A percentile compares a stretch with the other conserved stretches of the same genome.
These are phyloP conservation scores for Pulveroboletus sp. DNA, from an alignment of 768 basidiomycete species.

Conservation along the genomic window DNA sequence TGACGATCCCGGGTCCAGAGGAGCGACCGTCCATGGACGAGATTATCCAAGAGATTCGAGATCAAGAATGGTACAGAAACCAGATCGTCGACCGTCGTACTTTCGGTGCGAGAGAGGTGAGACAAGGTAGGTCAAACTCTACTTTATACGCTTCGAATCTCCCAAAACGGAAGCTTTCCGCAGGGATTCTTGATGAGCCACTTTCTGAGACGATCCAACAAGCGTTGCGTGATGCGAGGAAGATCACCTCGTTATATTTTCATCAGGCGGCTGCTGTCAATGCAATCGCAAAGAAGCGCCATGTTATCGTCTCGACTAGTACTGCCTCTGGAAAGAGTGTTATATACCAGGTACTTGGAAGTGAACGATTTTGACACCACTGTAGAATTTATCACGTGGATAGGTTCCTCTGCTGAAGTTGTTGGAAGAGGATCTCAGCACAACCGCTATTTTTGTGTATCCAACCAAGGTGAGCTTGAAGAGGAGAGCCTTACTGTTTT, in stretches of 20 bases:
- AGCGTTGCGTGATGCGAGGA: constrained; percentile 54
- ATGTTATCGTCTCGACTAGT: constrained; percentile 86
- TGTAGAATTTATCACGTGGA: background rate
- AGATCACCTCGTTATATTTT: constrained; percentile 59
- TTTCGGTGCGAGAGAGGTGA: constrained; percentile 47
- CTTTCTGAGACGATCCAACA: constrained; percentile 52
- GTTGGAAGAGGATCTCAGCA: constrained; percentile 52
- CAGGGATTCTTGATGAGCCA: constrained; percentile 48
- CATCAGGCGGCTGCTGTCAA: constrained; percentile 73
- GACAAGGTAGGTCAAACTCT: constrained; percentile 38
- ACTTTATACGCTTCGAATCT: background rate
- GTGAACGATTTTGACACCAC: background rate
- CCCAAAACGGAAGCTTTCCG: background rate
- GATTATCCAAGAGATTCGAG: constrained; percentile 53
- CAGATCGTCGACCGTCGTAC: constrained; percentile 62
- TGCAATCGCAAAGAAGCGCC: constrained; percentile 48
- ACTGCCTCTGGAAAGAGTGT: constrained; percentile 89
- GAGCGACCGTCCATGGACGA: constrained; percentile 54
- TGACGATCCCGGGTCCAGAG: constrained; percentile 37
- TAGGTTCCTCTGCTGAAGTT: constrained; percentile 69
- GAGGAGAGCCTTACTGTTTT: background rate
- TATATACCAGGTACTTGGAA: constrained; percentile 66
- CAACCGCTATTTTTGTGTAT: constrained; percentile 81
- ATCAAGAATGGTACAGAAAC: constrained; percentile 60
- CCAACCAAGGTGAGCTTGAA: constrained; percentile 66